Evolutionary conservation across 306 rosid genomes (phyloP).

Genomic region (Herpetospermum pedunculosum): DNA sequence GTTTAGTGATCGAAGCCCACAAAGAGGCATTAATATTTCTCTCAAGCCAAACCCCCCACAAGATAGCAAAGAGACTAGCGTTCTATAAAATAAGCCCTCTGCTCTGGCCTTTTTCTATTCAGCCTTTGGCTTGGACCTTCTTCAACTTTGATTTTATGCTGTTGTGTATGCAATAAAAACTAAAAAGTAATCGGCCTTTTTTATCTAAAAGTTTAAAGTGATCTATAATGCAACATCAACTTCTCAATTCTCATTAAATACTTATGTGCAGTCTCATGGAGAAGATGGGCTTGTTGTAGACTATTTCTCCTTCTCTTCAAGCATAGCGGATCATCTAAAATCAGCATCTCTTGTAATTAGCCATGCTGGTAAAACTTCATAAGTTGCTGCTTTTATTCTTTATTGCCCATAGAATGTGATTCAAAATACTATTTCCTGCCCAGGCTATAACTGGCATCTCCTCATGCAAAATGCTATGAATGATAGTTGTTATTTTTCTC

Average conservation of each 20-base stretch:
- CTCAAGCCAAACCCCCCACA: too few relatives aligned
- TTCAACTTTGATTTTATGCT: neutral
- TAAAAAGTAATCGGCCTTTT: neutral
- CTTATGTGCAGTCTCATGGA: constrained; percentile 42
- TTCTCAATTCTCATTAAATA: neutral
- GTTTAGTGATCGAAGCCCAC: too few relatives aligned
- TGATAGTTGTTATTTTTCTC: neutral
- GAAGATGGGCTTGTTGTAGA: constrained; percentile 49
- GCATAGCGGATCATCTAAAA: constrained; percentile 70
- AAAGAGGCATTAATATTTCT: too few relatives aligned
- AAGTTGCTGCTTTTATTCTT: neutral
- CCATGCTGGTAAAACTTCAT: constrained; percentile 48
- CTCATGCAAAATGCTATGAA: neutral
- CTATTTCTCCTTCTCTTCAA: constrained; percentile 74
- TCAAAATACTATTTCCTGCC: neutral
- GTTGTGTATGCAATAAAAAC: neutral
- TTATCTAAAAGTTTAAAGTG: neutral
- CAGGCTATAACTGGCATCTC: neutral
- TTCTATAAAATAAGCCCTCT: too few relatives aligned
- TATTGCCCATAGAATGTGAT: neutral
- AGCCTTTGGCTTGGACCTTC: neutral
- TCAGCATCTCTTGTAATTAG: constrained; percentile 84
- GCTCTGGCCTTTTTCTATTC: neutral
- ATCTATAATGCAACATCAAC: neutral
- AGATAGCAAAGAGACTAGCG: too few relatives aligned